A percentile compares a stretch with the other conserved stretches of the same genome.
phyloP scores from a whole-genome alignment of 2,329 filamentous ascomycete genomes.

The Ophiostoma pallidulum region DNA sequence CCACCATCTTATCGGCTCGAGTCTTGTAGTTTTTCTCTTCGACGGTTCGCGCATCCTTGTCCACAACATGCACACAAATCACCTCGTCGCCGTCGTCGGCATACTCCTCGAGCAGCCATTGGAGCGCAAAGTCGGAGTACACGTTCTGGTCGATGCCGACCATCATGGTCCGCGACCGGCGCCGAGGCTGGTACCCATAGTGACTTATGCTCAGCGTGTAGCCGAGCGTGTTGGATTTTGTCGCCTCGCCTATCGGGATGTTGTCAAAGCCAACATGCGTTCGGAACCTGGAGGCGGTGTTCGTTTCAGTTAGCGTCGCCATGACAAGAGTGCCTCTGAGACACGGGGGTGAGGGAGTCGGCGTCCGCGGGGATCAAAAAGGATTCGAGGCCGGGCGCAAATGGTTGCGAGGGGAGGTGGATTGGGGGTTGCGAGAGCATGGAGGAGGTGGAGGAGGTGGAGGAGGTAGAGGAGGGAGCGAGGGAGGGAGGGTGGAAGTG shows the following conservation, averaged over 20 bases:
- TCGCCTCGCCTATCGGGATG: constrained; percentile 46
- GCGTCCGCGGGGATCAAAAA: background rate
- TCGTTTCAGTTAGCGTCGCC: constrained; percentile 34
- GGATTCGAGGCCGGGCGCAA: background rate
- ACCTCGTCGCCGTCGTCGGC: constrained; percentile 92
- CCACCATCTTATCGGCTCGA: constrained; percentile 65
- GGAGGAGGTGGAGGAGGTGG: background rate
- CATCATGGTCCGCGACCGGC: constrained; percentile 78
- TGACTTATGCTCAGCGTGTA: constrained; percentile 81
- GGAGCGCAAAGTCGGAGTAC: constrained; percentile 84
- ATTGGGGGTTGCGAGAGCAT: background rate
- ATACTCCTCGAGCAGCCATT: constrained; percentile 85
- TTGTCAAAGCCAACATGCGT: constrained; percentile 54
- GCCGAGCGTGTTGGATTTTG: constrained; percentile 52
- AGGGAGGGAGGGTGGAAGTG: constrained; percentile 1
- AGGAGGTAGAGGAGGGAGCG: background rate
- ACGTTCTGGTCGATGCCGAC: constrained; percentile 85
- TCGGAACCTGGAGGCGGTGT: constrained; percentile 41
- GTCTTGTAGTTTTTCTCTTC: constrained; percentile 63
- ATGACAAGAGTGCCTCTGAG: constrained; percentile 25
- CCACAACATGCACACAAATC: constrained; percentile 79
- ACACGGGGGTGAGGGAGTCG: too few relatives aligned
- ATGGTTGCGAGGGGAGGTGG: background rate
- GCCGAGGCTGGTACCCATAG: constrained; percentile 71
- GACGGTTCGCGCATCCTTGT: constrained; percentile 64